Conservation (phyloP, 139 green algal species). For the Zygnema cylindricum region DNA sequence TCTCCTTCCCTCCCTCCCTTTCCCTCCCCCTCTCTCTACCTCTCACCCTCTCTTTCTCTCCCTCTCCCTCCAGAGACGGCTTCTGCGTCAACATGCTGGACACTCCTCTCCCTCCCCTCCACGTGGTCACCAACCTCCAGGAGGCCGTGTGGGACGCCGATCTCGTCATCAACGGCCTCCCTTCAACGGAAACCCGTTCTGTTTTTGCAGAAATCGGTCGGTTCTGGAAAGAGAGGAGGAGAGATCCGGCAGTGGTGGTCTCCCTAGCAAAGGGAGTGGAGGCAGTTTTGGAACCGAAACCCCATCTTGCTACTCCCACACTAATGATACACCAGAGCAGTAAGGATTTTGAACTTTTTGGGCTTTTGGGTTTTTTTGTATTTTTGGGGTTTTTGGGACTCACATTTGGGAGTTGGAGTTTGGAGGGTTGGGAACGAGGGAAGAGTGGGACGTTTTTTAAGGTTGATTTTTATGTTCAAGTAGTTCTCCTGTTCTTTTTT, state of each 20-base stretch:
- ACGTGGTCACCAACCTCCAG: constrained; percentile 58
- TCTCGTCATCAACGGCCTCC: constrained; percentile 58
- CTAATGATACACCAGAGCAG: constrained; percentile 59
- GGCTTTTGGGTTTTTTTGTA: too few species aligned
- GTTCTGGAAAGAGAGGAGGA: constrained; percentile 48
- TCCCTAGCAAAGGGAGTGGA: constrained; percentile 63
- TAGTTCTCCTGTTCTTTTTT: too few species aligned
- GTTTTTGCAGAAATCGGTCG: constrained; percentile 55
- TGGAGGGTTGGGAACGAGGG: too few species aligned
- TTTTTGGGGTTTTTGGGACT: too few species aligned
- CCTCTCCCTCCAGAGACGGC: constrained; percentile 31
- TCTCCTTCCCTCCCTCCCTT: background rate
- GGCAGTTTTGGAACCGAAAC: constrained; percentile 38
- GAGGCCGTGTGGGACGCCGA: constrained; percentile 59
- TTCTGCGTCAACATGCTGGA: constrained; percentile 61
- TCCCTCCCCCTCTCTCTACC: background rate
- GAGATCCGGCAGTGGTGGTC: constrained; percentile 48
- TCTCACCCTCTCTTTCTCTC: too few species aligned
- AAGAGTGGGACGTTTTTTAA: too few species aligned
- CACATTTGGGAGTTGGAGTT: too few species aligned
- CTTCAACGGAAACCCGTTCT: constrained; percentile 53
- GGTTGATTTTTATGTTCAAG: too few species aligned
- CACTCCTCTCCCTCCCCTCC: constrained; percentile 51
- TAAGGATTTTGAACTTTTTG: too few species aligned
- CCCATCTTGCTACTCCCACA: constrained; percentile 60